Conservation (phyloP, 352 stramenopile genomes). For the Bremia lactucae region DNA sequence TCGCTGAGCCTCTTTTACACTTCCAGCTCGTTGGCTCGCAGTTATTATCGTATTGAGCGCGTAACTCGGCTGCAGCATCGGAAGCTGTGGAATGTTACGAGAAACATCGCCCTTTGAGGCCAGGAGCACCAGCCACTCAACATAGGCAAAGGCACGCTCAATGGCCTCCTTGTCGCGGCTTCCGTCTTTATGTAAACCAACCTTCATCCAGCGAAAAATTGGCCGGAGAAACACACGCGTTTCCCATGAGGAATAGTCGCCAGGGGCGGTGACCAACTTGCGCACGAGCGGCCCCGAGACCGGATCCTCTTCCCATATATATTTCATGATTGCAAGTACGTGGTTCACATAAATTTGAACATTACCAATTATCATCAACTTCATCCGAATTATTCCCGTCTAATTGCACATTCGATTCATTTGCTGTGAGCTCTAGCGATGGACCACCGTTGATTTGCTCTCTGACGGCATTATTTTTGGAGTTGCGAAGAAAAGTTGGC, state of each 20-base stretch:
- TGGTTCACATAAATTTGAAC: too few relatives aligned
- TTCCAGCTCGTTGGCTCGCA: constrained; percentile 54
- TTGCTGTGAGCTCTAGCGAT: too few relatives aligned
- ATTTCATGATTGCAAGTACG: constrained; percentile 4
- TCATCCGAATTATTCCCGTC: too few relatives aligned
- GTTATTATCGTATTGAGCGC: constrained; percentile 74
- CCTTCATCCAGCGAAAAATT: constrained; percentile 68
- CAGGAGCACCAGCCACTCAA: constrained; percentile 58
- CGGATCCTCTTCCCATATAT: constrained; percentile 24
- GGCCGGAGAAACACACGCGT: constrained; percentile 56
- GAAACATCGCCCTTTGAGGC: constrained; percentile 28
- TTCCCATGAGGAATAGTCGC: constrained; percentile 28
- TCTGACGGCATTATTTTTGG: too few relatives aligned
- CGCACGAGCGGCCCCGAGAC: constrained; percentile 19
- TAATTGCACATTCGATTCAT: not conserved
- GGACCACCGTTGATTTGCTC: too few relatives aligned
- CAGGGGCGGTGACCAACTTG: constrained; percentile 6
- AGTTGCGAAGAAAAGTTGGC: too few relatives aligned
- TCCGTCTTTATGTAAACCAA: constrained; percentile 47
- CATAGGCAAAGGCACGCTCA: constrained; percentile 56
- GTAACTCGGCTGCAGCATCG: constrained; percentile 49
- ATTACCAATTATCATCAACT: too few relatives aligned
- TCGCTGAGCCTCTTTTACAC: constrained; percentile 39
- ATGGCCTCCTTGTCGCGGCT: constrained; percentile 38
- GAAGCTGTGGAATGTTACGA: constrained; percentile 29